These are phyloP conservation scores for Aspergillus fructus DNA, from an alignment of 2,329 filamentous ascomycete genomes.

Conservation along the genomic window DNA sequence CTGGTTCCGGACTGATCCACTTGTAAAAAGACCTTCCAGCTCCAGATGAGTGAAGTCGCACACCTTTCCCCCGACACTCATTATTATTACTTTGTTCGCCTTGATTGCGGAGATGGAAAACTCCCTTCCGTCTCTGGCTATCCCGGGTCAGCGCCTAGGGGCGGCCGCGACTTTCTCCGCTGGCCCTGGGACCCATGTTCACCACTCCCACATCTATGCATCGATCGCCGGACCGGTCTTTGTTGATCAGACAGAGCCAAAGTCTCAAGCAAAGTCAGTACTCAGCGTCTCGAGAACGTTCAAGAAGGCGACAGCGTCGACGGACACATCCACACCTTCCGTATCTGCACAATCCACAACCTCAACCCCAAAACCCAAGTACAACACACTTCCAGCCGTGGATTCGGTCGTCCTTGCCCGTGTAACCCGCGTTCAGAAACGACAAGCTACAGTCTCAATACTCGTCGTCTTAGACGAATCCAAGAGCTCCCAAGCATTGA, in stretches of 20 bases:
- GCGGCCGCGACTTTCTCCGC: conserved; percentile 64
- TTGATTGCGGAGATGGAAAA: conserved; percentile 25
- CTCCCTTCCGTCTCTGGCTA: conserved; percentile 54
- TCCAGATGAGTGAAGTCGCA: neutral
- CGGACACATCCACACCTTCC: conserved; percentile 15
- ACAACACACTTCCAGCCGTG: conserved; percentile 78
- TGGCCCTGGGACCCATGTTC: conserved; percentile 81
- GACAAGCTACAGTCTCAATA: conserved; percentile 83
- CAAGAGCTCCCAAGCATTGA: conserved; percentile 16
- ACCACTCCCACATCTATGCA: conserved; percentile 71
- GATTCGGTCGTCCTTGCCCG: conserved; percentile 77
- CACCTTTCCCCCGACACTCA: neutral
- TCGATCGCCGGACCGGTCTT: conserved; percentile 75
- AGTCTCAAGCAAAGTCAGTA: conserved; percentile 37
- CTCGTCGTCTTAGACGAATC: conserved; percentile 68
- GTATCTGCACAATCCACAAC: neutral
- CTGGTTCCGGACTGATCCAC: conserved; percentile 1
- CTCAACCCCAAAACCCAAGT: conserved; percentile 45
- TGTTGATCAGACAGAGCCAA: conserved; percentile 47
- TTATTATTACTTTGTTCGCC: neutral
- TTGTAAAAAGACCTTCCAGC: neutral
- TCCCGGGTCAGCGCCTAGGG: conserved; percentile 82
- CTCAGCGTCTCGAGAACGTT: conserved; percentile 34
- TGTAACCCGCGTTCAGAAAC: conserved; percentile 79
- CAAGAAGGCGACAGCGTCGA: neutral